phyloP scores from a whole-genome alignment of 352 stramenopile genomes.

The Thalassiosira gravida region DNA sequence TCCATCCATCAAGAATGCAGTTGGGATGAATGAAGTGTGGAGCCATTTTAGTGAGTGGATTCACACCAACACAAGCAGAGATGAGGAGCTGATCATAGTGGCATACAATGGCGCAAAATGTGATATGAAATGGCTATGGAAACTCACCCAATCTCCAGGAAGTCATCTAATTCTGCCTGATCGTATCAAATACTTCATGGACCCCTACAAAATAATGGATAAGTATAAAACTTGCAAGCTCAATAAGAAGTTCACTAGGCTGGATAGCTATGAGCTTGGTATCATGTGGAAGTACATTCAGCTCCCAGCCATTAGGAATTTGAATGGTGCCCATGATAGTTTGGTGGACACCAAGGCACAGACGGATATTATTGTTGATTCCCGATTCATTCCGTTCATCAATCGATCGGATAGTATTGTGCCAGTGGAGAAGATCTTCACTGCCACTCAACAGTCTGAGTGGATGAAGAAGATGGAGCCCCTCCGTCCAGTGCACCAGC shows the following conservation, averaged over 20 bases:
- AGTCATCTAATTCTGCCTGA: background rate
- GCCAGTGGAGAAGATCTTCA: background rate
- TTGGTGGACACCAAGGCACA: constrained; percentile 21
- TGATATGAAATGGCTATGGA: constrained; percentile 44
- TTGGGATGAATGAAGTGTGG: background rate
- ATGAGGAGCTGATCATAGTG: constrained; percentile 4
- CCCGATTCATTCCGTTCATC: constrained; percentile 21
- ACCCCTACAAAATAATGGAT: constrained; percentile 25
- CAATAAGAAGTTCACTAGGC: constrained; percentile 11
- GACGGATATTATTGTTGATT: constrained; percentile 16
- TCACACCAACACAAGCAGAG: background rate
- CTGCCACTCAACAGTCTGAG: background rate
- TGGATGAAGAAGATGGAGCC: constrained; percentile 23
- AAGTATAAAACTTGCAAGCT: constrained; percentile 10
- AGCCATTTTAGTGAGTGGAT: background rate
- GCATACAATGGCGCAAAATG: constrained; percentile 39
- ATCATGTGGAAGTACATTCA: constrained; percentile 26
- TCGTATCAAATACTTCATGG: constrained; percentile 27
- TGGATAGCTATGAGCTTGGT: constrained; percentile 29
- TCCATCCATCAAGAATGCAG: background rate
- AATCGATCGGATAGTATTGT: background rate
- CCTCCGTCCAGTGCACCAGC: background rate
- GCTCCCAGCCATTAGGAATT: background rate
- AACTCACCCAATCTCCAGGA: constrained; percentile 22
- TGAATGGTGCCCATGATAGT: constrained; percentile 7